A percentile compares a stretch with the other conserved stretches of the same genome.
phyloP scores from a whole-genome alignment of 1,139 yeast genomes.

The Hyphopichia pseudoburtonii region DNA sequence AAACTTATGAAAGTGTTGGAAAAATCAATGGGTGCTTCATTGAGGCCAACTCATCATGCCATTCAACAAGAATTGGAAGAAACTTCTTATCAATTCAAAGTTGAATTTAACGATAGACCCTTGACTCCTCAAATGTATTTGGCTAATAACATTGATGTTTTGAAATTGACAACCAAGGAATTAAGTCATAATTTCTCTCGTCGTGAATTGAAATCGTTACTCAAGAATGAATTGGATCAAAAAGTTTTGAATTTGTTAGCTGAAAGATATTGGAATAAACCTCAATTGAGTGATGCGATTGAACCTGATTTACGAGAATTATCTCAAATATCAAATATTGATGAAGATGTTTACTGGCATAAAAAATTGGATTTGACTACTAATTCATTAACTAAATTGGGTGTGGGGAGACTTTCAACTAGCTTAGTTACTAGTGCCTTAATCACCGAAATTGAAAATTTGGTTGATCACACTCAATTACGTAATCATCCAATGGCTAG shows the following conservation, averaged over 20 bases:
- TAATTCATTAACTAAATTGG: conserved; percentile 82
- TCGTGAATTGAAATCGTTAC: conserved; percentile 72
- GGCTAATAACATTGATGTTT: conserved; percentile 85
- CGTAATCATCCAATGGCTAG: conserved; percentile 83
- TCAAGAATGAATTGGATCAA: conserved; percentile 87
- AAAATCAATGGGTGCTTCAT: conserved; percentile 83
- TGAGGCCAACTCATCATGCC: conserved; percentile 82
- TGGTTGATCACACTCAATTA: conserved; percentile 72
- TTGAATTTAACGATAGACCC: conserved; percentile 91
- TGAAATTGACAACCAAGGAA: conserved; percentile 86
- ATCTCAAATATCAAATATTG: conserved; percentile 45
- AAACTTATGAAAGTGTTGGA: conserved; percentile 87
- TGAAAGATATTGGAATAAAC: conserved; percentile 87
- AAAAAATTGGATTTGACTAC: conserved; percentile 82
- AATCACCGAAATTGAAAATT: conserved; percentile 70
- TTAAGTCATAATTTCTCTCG: conserved; percentile 82
- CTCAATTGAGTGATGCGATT: conserved; percentile 25
- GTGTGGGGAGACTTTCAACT: conserved; percentile 90
- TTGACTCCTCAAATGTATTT: conserved; percentile 91
- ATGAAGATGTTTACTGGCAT: conserved; percentile 84
- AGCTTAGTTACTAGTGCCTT: conserved; percentile 78
- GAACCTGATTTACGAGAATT: conserved; percentile 59
- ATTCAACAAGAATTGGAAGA: conserved; percentile 93
- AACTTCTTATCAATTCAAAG: conserved; percentile 88
- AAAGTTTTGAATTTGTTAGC: conserved; percentile 83